A percentile compares a stretch with the other conserved stretches of the same genome.
These are phyloP conservation scores for Hsuehochloa calcarea DNA, from an alignment of 176 grass and related monocot genomes.

Conservation along the genomic window DNA sequence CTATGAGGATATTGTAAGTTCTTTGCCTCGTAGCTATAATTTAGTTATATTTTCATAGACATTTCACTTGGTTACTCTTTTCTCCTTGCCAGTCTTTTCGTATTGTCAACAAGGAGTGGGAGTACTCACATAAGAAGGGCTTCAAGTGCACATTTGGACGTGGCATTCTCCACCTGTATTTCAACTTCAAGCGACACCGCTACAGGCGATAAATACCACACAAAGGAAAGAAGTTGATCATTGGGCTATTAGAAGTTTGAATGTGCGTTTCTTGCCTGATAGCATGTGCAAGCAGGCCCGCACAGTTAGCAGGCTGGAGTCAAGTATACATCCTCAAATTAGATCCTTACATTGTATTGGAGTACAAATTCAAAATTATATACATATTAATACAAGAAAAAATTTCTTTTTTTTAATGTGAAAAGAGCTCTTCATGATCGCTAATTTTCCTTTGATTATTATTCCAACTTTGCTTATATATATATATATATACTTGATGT, in stretches of 20 bases:
- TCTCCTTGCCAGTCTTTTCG: conserved; percentile 55
- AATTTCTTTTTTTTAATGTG: too few relatives aligned
- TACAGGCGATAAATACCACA: conserved; percentile 48
- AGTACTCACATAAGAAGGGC: conserved; percentile 98
- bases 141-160: conserved; percentile 95
- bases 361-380: too few relatives aligned
- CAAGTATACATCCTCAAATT: too few relatives aligned
- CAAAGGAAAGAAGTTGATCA: background rate
- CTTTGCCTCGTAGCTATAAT: background rate
- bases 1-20: conserved; percentile 90
- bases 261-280: too few relatives aligned
- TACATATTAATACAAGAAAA: too few relatives aligned
- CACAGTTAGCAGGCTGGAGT: too few relatives aligned
- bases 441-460: too few relatives aligned
- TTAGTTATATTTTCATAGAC: conserved; percentile 1
- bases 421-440: too few relatives aligned
- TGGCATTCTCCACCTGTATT: conserved; percentile 95
- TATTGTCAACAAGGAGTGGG: conserved; percentile 98
- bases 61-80: background rate
- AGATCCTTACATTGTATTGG: too few relatives aligned
- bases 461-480: too few relatives aligned
- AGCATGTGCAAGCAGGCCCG: too few relatives aligned
- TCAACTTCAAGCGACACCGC: conserved; percentile 91
- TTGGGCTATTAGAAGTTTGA: background rate
- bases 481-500: too few relatives aligned